These are phyloP conservation scores for Fusarium begoniae DNA, from an alignment of 2,329 filamentous ascomycete species.

Conservation along the genomic window DNA sequence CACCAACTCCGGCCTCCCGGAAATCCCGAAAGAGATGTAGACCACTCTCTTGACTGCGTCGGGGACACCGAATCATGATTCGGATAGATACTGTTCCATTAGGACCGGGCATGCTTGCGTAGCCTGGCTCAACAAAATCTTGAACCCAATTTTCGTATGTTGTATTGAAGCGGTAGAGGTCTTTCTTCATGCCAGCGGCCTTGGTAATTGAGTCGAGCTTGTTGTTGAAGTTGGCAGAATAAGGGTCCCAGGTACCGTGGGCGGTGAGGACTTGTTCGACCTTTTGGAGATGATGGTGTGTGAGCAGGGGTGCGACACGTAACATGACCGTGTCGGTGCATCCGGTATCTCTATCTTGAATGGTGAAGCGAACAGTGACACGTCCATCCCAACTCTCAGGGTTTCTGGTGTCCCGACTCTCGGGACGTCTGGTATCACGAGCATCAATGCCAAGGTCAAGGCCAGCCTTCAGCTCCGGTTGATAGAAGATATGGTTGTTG, in stretches of 20 bases:
- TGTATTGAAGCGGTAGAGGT: no score
- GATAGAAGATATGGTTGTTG: slow-evolving; percentile 39
- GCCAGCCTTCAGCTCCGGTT: slow-evolving; percentile 40
- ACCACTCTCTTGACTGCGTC: slow-evolving; percentile 34
- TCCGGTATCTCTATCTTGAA: slow-evolving; percentile 24
- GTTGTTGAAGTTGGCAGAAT: no score
- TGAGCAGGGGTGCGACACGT: slow-evolving; percentile 47
- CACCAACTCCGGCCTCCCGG: slow-evolving; percentile 40
- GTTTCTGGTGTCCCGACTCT: neutral
- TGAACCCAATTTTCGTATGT: no score
- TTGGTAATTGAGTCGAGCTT: no score
- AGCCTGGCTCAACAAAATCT: slow-evolving; percentile 51
- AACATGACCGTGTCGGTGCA: slow-evolving; percentile 42
- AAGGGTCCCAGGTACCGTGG: no score
- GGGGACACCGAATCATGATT: slow-evolving; percentile 43
- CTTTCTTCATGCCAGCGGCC: no score
- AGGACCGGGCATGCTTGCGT: slow-evolving; percentile 50
- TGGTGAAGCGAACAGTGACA: slow-evolving; percentile 41
- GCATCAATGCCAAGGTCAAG: slow-evolving; percentile 48
- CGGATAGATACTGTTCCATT: slow-evolving; percentile 43
- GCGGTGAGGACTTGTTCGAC: slow-evolving; percentile 33
- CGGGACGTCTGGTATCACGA: slow-evolving; percentile 35
- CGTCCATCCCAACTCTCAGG: slow-evolving; percentile 36
- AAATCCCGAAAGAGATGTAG: slow-evolving; percentile 43
- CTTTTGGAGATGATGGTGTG: slow-evolving; percentile 47